Evolutionary conservation across 2,329 filamentous ascomycete genomes (phyloP), one percentile per base, ranked within the genome.

Genomic region (Juglanconis juglandina): DNA sequence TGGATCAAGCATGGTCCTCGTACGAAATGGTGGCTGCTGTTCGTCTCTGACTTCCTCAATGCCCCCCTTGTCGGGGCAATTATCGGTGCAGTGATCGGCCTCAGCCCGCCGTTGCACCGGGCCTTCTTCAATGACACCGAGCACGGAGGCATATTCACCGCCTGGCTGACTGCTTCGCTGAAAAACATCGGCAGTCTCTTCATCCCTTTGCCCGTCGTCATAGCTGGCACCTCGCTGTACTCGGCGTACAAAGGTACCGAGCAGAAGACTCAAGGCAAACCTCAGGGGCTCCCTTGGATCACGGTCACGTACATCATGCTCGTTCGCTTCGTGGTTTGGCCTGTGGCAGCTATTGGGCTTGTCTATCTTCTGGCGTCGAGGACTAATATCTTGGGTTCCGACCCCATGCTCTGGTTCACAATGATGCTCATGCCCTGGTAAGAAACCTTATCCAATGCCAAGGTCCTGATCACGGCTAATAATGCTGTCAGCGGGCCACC

Each of bases 331-430:
- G 67, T 88, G 8, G 42, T 88, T 0, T 89, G 86, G 86, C 86
- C 87, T 4, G 69, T 72, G 0, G 71, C 82, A 14, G 81, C 80
- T 3, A 84, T 89, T 37, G 74, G 75, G 0, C 39, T 82, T 2
- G 78, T 89, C 7, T 88, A 82, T 65, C 66, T 71, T 0, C 67
- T 89, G 6, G 84, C 83, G 0, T 78, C 76, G 2, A 78, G 76
- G 57, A 87, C 85, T 0, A 64, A 66, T 0, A 44, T 84, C 3
- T 67, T 90, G 2, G 75, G 77, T 3, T 66, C 75, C 3, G 87
- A 90, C 67, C 86, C 86, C 0, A 82, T 89, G 64, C 71, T 90
- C 37, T 89, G 85, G 85, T 89, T 89, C 66, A 77, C 75, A 14
- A 70, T 79, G 68, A 79, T 78, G 75, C 64, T 80, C 47, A 79